phyloP scores from a whole-genome alignment of 2,329 filamentous ascomycete species.

The Myriangium duriaei region DNA sequence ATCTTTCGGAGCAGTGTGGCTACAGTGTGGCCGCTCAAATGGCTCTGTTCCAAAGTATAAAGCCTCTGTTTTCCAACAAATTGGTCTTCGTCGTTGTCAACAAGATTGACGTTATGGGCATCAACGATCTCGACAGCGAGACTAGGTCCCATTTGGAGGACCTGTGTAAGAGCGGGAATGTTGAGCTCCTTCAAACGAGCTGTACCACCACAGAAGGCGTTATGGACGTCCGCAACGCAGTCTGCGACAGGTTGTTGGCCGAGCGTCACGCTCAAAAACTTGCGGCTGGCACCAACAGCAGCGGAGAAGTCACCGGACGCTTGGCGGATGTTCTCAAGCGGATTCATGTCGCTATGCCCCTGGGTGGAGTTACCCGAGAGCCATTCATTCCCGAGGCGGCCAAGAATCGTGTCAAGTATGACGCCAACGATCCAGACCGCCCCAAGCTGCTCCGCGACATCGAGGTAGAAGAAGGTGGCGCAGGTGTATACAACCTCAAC shows the following conservation, averaged over 20 bases:
- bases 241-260: slow-evolving; percentile 83
- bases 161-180: slow-evolving; percentile 74
- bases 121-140: slow-evolving; percentile 73
- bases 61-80: slow-evolving; percentile 94
- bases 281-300: slow-evolving; percentile 71
- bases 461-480: slow-evolving; percentile 83
- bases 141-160: slow-evolving; percentile 65
- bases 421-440: slow-evolving; percentile 78
- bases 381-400: slow-evolving; percentile 79
- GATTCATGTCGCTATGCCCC: slow-evolving; percentile 93
- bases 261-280: slow-evolving; percentile 92
- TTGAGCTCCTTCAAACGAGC: slow-evolving; percentile 84
- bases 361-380: slow-evolving; percentile 66
- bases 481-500: slow-evolving; percentile 92
- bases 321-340: slow-evolving; percentile 82
- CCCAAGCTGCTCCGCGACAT: slow-evolving; percentile 70
- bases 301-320: slow-evolving; percentile 62
- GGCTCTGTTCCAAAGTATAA: slow-evolving; percentile 89
- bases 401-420: slow-evolving; percentile 74
- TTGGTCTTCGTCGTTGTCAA: slow-evolving; percentile 94
- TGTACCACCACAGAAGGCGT: slow-evolving; percentile 93
- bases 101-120: slow-evolving; percentile 88
- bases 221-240: slow-evolving; percentile 87
- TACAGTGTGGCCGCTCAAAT: slow-evolving; percentile 90
- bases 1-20: slow-evolving; percentile 90